Percentiles rank a stretch among this genome's conserved stretches.
phyloP scores from a whole-genome alignment of 345 rosid genomes.

The Hibiscus trionum region DNA sequence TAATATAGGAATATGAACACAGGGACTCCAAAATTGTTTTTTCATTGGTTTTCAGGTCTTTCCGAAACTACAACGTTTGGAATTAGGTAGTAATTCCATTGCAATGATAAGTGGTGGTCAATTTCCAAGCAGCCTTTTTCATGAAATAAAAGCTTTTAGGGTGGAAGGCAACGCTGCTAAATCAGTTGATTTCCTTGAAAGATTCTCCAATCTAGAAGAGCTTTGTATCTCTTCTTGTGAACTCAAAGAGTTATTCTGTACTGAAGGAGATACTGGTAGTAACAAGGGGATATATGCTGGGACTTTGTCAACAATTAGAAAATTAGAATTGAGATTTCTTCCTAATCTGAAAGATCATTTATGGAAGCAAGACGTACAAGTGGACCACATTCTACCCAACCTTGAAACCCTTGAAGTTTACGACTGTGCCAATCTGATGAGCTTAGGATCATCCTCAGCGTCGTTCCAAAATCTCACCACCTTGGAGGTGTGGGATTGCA shows the following conservation, averaged over 20 bases:
- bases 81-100: neutral
- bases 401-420: neutral
- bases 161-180: neutral
- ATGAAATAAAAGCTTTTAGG: neutral
- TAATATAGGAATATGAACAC: neutral
- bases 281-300: neutral
- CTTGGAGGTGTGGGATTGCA: neutral
- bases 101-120: too few relatives aligned
- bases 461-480: neutral
- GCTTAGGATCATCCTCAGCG: neutral
- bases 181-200: neutral
- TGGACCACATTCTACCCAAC: neutral
- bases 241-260: neutral
- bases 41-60: conserved; percentile 11
- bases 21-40: neutral
- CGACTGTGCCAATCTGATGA: neutral
- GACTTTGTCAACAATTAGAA: neutral
- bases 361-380: neutral
- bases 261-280: neutral
- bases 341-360: neutral
- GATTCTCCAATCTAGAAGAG: neutral
- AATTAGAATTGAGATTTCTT: neutral
- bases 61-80: conserved; percentile 3
- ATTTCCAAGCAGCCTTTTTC: neutral
- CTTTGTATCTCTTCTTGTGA: neutral